Base-by-base conservation (phyloP, 306 rosid species). In the Lablab purpureus region DNA sequence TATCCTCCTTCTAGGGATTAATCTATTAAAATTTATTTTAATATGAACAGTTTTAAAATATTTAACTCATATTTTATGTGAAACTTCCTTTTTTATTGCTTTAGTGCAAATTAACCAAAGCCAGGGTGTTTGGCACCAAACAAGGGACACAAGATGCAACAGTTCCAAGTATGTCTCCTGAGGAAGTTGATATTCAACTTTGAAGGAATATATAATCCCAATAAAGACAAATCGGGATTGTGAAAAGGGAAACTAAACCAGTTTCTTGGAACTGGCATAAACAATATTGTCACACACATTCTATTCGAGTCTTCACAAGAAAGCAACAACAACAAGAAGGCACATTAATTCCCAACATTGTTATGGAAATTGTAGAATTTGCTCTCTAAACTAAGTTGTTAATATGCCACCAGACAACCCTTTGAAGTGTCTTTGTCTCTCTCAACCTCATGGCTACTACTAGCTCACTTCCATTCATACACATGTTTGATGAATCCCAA, bases 91-190 rank as follows among this genome's bases (percentile, higher is more conserved):
- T 3, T 41, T 10, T 18, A 37, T 8, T 15, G 66, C 7, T 10
- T 60, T 60, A 14, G 70, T 32, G 15, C 37, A 56, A 30, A 45
- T 66, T 81, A 73, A 54, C 64, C 74, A 73, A 67, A 19, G 51
- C 72, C 72, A 67, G 72, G 82, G 73, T 55, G 86, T 70, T 78
- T 79, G 58, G 60, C 46, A 81, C 73, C 83, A 21, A 55, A 21
- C 74, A 52, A 74, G 84, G 73, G 87, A 85, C 93, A 89, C 74
- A 40, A 84, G 80, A 85, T 82, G 85, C 91, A 89, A 82, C 87
- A 82, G 28, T 87, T 89, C 86, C 93, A 84, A 91, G 89, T 37
- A 73, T 84, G 91, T 91, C 88, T 70, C 94, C 86, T 50, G 54
- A 9, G 76, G 45, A 74, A 60, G 54, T 50, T 43, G 32, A 71